Evolutionary conservation across 768 basidiomycete species (phyloP), one percentile per base, ranked within the genome.

Genomic region (Boletus rubropictus): DNA sequence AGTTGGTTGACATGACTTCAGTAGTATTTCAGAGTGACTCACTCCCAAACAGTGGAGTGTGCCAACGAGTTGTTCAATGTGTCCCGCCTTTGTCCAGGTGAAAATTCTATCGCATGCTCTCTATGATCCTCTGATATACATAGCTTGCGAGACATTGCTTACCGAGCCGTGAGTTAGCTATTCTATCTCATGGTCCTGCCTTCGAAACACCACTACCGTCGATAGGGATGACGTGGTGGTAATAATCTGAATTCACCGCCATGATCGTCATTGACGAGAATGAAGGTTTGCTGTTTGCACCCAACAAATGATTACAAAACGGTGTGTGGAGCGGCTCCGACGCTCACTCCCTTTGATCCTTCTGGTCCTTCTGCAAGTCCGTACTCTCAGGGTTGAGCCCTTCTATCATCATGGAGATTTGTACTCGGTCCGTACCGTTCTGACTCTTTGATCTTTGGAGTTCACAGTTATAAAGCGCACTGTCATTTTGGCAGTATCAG

Each of bases 241-340:
- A 62, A 68, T 68, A 6, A 24, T 9, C 28, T 21, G 29, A 51
- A 24, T 31, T 22, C 18, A 28, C 8, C 33, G 12, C 36, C 17
- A 20, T 32, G 32, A 18, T 22, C 27, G 7, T 48, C 18, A 25
- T 44, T 57, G 37, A 52, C 48, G 14, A 24, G 14, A 39, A 40
- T 28, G 8, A 53, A 89, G 86, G 81, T 89, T 22, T 88, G 83
- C 68, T 88, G 86, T 3, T 67, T 92, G 15, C 84, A 86, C 57
- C 89, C 89, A 0, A 82, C 88, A 4, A 92, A 92, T 60, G 89
- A 92, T 65, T 92, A 91, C 68, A 92, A 91, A 70, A 92, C 89
- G 40, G 89, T 86, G 66, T 73, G 73, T 75, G 69, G 65, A 69
- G 62, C 48, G 51, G 25, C 38, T 18, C 38, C 46, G 33, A 28